Evolutionary conservation across 208 protist genomes (phyloP).

Genomic region (Blastocrithidia nonstop): DNA sequence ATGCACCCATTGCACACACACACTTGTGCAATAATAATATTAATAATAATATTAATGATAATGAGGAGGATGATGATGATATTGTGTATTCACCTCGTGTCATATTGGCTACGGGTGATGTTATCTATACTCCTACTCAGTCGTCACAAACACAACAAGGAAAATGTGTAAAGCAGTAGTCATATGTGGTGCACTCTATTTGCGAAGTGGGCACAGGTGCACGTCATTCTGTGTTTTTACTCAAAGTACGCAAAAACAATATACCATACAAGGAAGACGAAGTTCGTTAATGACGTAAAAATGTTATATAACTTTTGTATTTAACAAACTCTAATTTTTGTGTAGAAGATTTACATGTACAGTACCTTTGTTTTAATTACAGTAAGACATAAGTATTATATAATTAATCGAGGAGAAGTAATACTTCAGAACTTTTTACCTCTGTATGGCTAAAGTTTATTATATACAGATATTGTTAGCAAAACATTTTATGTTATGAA

Average conservation of each 20-base stretch:
- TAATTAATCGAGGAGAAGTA: no score
- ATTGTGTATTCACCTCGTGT: conserved; percentile 5
- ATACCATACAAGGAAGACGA: not conserved
- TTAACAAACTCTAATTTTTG: no score
- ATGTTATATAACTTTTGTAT: no score
- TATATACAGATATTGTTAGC: no score
- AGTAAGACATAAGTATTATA: no score
- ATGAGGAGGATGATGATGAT: conserved; percentile 1
- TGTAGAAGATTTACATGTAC: no score
- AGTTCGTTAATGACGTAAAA: no score
- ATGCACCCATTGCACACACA: no score
- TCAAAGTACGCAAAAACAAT: conserved; percentile 17
- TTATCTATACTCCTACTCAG: conserved; percentile 7
- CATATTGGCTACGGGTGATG: conserved; percentile 20
- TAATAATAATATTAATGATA: not conserved
- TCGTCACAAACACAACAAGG: not conserved
- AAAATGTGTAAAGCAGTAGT: not conserved
- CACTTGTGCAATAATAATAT: not conserved
- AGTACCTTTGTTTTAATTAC: no score
- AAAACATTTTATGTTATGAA: no score
- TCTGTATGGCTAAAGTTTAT: no score
- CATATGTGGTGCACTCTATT: conserved; percentile 20
- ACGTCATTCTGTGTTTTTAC: conserved; percentile 53
- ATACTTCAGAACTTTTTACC: no score
- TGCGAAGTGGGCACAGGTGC: conserved; percentile 24